Evolutionary conservation across 495 filamentous ascomycete species (phyloP).

Genomic region (Penicillium salamii): DNA sequence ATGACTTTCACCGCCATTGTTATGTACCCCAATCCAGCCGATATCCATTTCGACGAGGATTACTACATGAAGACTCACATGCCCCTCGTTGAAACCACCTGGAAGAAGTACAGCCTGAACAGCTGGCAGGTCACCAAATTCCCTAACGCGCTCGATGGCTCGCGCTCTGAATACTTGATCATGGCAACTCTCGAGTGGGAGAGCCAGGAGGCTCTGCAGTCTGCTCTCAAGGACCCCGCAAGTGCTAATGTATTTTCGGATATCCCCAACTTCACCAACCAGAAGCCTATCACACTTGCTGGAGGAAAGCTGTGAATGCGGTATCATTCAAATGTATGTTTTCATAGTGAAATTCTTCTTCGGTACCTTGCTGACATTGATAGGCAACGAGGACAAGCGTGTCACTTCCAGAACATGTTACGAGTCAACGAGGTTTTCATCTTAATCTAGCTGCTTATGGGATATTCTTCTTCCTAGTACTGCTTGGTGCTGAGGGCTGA

Average conservation of each 20-base stretch:
- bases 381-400: no score
- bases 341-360: neutral
- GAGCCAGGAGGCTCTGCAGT: conserved; percentile 17
- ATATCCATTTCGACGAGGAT: conserved; percentile 20
- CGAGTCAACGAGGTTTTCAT: no score
- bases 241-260: conserved; percentile 19
- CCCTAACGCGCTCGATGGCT: conserved; percentile 12
- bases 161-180: conserved; percentile 17
- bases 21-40: conserved; percentile 24
- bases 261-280: conserved; percentile 30
- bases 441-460: no score
- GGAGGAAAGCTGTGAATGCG: conserved; percentile 9
- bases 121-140: conserved; percentile 23
- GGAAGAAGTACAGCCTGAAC: conserved; percentile 18
- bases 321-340: no score
- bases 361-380: no score
- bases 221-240: conserved; percentile 8
- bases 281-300: conserved; percentile 21
- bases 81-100: conserved; percentile 21
- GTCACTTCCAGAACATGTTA: no score
- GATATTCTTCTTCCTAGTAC: no score
- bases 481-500: no score
- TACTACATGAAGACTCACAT: conserved; percentile 29
- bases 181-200: conserved; percentile 21
- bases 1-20: conserved; percentile 21